Base-by-base conservation (phyloP, 805 yeast genomes). In the Yarrowia divulgata region DNA sequence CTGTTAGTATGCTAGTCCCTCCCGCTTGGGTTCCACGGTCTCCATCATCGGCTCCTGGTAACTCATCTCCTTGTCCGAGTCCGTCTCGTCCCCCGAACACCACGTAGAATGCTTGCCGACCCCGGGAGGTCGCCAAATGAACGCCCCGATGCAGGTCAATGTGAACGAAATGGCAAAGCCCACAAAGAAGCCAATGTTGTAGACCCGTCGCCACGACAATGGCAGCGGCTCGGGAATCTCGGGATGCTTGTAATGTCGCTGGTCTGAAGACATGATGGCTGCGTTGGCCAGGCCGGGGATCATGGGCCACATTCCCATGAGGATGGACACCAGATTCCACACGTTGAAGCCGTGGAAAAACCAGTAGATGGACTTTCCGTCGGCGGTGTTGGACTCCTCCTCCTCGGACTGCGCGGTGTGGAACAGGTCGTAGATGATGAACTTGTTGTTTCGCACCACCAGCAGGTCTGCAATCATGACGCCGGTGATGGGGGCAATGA, bases 331-430 rank as follows among this genome's bases (percentile, higher is more conserved):
- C 13, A 81, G 67, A 16, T 81, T 80, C 72, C 83, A 78, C 79
- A 81, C 80, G 73, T 85, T 83, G 71, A 80, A 60, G 10, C 87
- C 87, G 40, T 75, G 71, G 70, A 74, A 75, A 74, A 81, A 81
- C 79, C 81, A 83, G 73, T 83, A 85, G 39, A 77, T 77, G 8
- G 83, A 81, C 8, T 74, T 71, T 2, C 74, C 64, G 39, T 74
- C 52, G 32, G 18, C 8, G 5, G 64, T 42, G 23, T 43, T 34
- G 29, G 64, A 32, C 48, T 42, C 64, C 7, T 42, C 48, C 5
- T 60, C 52, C 8, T 32, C 32, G 1, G 37, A 19, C 10, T 43
- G 48, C 2, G 12, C 70, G 19, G 75, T 74, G 6, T 75, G 74
- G 74, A 79, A 85, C 60, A 83, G 73, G 69, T 85, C 83, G 6